Percentiles rank a stretch among this genome's conserved stretches.
Evolutionary conservation across 768 basidiomycete genomes (phyloP).

Genomic region (Pluteus cervinus): DNA sequence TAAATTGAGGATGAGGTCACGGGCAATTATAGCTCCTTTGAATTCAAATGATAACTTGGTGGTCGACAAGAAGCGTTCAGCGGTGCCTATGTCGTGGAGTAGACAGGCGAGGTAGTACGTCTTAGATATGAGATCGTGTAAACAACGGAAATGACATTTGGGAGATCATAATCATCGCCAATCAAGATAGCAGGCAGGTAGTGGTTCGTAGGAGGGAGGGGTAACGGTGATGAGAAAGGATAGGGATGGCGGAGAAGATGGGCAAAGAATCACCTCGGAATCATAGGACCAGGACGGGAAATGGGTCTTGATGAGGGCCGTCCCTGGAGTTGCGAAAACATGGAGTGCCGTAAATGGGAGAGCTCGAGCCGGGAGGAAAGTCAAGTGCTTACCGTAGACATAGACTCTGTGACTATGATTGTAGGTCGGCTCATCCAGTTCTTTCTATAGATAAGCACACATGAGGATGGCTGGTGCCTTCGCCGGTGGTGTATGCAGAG

Average conservation of each 20-base stretch:
- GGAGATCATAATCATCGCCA: too few relatives aligned
- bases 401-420: conserved; percentile 47
- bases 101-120: conserved; percentile 47
- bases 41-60: conserved; percentile 56
- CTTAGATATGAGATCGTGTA: conserved; percentile 17
- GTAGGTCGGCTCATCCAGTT: conserved; percentile 38
- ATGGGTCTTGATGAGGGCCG: conserved; percentile 38
- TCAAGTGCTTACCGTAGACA: conserved; percentile 42
- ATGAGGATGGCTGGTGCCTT: background rate
- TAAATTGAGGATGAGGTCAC: conserved; percentile 36
- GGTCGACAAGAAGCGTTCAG: conserved; percentile 38
- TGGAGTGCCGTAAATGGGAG: background rate
- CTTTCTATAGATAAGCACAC: conserved; percentile 20
- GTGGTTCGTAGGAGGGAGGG: background rate
- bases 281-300: conserved; percentile 43
- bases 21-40: conserved; percentile 47
- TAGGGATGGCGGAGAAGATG: too few relatives aligned
- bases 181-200: background rate
- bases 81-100: conserved; percentile 48
- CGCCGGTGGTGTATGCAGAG: background rate
- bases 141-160: background rate
- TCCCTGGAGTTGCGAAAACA: conserved; percentile 22
- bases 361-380: background rate
- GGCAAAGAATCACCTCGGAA: too few relatives aligned
- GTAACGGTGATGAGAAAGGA: background rate